Conservation (phyloP, 306 rosid species). For the Neltuma alba region DNA sequence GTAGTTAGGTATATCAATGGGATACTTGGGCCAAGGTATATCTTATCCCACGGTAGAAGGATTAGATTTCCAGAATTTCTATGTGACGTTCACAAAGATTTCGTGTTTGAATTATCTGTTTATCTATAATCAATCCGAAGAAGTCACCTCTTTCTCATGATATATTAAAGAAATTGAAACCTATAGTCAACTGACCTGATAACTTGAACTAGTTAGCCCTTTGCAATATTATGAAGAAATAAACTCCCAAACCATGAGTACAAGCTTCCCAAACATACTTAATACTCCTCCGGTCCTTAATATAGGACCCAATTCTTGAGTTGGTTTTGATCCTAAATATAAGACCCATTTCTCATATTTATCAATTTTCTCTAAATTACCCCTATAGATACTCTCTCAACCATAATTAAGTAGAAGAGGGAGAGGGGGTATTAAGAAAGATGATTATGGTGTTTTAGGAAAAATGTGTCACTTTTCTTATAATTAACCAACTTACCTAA, state of each 20-base stretch:
- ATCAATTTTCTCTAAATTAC: too few relatives aligned
- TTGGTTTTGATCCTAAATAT: too few relatives aligned
- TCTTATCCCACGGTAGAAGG: neutral
- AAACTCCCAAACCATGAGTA: neutral
- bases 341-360: too few relatives aligned
- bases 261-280: slow-evolving; percentile 13
- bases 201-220: neutral
- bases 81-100: neutral
- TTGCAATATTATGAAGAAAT: slow-evolving; percentile 4
- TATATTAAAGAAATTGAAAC: neutral
- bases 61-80: neutral
- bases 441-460: too few relatives aligned
- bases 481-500: too few relatives aligned
- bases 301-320: too few relatives aligned
- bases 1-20: neutral
- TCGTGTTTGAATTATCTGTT: neutral
- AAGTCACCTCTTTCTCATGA: neutral
- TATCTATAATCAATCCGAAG: neutral
- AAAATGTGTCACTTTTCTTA: too few relatives aligned
- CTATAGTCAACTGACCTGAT: neutral
- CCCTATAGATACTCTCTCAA: too few relatives aligned
- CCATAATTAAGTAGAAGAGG: too few relatives aligned
- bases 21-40: neutral
- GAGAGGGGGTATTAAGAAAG: too few relatives aligned
- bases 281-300: too few relatives aligned